These are phyloP conservation scores for Tausonia pullulans DNA, from an alignment of 1,284 basidiomycete species.

Conservation along the genomic window DNA sequence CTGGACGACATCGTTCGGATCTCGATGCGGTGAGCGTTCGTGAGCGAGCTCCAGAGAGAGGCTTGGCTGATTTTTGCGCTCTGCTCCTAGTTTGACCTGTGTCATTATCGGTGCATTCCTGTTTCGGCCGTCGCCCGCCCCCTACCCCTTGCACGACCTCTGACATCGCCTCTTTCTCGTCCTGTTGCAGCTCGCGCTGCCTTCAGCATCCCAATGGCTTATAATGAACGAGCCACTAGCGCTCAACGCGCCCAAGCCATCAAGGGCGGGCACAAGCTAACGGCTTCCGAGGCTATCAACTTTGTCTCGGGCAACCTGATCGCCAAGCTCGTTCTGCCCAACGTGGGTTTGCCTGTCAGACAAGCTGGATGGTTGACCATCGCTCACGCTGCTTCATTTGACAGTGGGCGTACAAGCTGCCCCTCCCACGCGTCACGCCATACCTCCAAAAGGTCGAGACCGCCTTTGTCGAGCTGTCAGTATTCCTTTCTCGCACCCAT, in stretches of 20 bases:
- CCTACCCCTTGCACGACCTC: neutral
- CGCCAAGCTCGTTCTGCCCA: neutral
- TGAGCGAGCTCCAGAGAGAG: no score
- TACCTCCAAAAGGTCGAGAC: neutral
- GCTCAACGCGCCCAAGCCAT: neutral
- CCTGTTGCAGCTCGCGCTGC: neutral
- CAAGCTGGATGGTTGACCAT: neutral
- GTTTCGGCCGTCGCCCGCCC: neutral
- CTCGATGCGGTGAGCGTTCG: neutral
- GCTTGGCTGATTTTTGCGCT: no score
- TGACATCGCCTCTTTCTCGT: neutral
- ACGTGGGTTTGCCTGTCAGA: neutral
- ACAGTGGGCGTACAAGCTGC: neutral
- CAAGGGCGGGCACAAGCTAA: neutral
- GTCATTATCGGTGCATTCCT: neutral
- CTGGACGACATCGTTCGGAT: neutral
- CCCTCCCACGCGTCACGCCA: neutral
- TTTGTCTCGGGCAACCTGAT: neutral
- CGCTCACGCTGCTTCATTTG: neutral
- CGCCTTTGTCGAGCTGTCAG: neutral
- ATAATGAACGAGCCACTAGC: neutral
- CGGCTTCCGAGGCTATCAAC: neutral
- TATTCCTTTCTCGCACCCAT: no score
- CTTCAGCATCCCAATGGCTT: neutral
- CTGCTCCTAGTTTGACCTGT: no score